Conservation (phyloP, 106 monocot species). For the Vanilla planifolia region DNA sequence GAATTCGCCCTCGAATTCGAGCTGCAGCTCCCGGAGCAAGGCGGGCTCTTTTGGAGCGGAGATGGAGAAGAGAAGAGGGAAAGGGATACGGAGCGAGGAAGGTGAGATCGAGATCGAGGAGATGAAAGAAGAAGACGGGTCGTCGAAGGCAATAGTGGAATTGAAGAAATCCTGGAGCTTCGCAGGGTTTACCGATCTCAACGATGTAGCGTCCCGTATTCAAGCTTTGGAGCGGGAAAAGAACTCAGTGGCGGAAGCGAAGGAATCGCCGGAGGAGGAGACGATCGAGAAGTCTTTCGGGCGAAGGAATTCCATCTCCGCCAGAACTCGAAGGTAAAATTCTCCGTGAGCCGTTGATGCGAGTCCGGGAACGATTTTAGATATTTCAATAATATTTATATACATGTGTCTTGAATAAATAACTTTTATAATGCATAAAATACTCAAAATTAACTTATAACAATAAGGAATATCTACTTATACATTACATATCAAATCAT, state of each 20-base stretch:
- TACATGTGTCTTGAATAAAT: too few relatives aligned
- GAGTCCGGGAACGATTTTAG: too few relatives aligned
- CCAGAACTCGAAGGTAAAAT: too few relatives aligned
- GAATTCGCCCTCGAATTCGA: conserved; percentile 4
- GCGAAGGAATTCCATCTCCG: too few relatives aligned
- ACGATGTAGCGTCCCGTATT: too few relatives aligned
- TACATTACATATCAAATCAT: too few relatives aligned
- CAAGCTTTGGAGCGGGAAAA: neutral
- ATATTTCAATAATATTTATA: too few relatives aligned
- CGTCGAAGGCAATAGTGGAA: neutral
- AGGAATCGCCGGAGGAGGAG: neutral
- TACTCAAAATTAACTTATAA: too few relatives aligned
- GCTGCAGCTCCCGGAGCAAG: neutral
- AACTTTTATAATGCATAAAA: too few relatives aligned
- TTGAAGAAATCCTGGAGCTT: neutral
- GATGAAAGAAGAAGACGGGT: neutral
- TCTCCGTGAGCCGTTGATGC: too few relatives aligned
- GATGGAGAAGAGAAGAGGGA: neutral
- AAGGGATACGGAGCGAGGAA: conserved; percentile 3
- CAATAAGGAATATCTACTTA: too few relatives aligned
- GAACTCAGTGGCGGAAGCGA: neutral
- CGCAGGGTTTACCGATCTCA: neutral
- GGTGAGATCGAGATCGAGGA: conserved; percentile 13
- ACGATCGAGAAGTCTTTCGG: too few relatives aligned
- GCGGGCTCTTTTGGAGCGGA: neutral